Evolutionary conservation across 331 rosid genomes (phyloP).

Genomic region (Malus hybrid): DNA sequence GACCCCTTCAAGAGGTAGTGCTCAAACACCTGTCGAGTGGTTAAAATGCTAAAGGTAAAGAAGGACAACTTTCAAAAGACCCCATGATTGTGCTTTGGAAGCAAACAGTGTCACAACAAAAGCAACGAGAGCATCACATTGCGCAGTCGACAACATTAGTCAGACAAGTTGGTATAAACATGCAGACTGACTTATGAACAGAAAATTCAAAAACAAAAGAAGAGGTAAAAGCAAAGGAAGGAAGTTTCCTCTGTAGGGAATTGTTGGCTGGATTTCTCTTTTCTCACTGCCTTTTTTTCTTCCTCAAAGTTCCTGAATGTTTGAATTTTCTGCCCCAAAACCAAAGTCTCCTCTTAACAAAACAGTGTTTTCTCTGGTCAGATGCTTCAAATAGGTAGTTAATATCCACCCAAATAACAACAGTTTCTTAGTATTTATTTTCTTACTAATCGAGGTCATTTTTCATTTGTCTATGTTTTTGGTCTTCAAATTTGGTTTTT

Average conservation of each 20-base stretch:
- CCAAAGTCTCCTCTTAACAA: neutral
- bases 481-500: neutral
- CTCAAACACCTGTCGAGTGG: neutral
- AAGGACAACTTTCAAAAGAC: neutral
- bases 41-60: neutral
- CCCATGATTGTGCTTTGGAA: neutral
- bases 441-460: neutral
- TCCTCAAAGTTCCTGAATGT: constrained; percentile 28
- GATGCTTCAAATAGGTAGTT: constrained; percentile 9
- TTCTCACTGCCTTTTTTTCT: constrained; percentile 1
- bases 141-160: no score
- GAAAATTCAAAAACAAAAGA: neutral
- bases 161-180: constrained; percentile 21
- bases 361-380: constrained; percentile 1
- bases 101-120: neutral
- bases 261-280: constrained; percentile 21
- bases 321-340: neutral
- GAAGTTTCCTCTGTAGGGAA: constrained; percentile 20
- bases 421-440: neutral
- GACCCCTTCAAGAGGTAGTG: neutral
- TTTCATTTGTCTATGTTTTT: neutral
- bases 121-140: no score
- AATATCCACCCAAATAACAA: constrained; percentile 6
- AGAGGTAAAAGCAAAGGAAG: neutral
- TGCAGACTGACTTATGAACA: constrained; percentile 5